Base-by-base conservation (phyloP, 805 yeast genomes). In the Monosporozyma solicola region DNA sequence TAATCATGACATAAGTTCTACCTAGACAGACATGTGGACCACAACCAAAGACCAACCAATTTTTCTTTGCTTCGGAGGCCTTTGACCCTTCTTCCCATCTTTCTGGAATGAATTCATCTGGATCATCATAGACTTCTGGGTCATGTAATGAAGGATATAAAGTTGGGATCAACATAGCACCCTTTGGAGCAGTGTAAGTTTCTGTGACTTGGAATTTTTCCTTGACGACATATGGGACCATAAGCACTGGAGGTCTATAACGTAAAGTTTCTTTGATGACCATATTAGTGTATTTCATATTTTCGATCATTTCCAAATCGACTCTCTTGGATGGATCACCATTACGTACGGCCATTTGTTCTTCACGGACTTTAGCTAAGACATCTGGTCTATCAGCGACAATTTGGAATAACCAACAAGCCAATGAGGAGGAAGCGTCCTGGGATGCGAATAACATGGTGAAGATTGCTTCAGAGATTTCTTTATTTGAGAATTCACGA, bases 1-100 rank as follows among this genome's bases (percentile, higher is more conserved):
- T 80, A 80, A 88, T 83, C 80, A 87, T 78, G 55, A 94, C 99
- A 66, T 94, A 94, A 56, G 83, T 87, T 75, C 90, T 95, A 60
- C 99, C 99, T 57, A 94, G 74, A 74, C 99, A 94, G 53, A 87
- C 90, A 68, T 94, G 99, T 11, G 97, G 92, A 53, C 99, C 99
- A 47, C 95, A 83, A 58, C 99, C 99, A 62, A 94, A 94, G 10
- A 92, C 97, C 59, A 94, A 80, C 96, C 97, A 94, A 75, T 91
- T 91, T 70, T 86, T 85, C 69, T 83, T 84, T 43, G 85, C 85
- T 72, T 80, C 80, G 64, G 77, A 80, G 20, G 92, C 95, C 49
- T 80, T 73, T 7, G 94, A 78, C 51, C 90, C 91, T 64, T 79
- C 85, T 27, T 66, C 76, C 98, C 98, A 94, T 76, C 99, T 85